A percentile compares a stretch with the other conserved stretches of the same genome.
Conservation (phyloP, 192 early-diverging fungal species). For the Coemansia sp. region DNA sequence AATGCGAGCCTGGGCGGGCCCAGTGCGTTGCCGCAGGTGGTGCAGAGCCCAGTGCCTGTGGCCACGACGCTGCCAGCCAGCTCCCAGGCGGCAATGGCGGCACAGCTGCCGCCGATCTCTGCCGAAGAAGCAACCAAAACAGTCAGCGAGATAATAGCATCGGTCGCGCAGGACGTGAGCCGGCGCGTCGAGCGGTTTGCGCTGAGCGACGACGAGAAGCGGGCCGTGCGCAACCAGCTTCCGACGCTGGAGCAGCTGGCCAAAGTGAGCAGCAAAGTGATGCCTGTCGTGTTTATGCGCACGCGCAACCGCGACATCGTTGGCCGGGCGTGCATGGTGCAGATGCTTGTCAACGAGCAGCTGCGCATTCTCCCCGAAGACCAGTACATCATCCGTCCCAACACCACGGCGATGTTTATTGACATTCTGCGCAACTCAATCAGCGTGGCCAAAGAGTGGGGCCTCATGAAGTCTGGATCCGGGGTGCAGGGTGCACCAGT, state of each 20-base stretch:
- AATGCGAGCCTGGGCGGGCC: neutral
- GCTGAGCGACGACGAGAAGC: conserved; percentile 31
- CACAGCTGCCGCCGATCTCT: conserved; percentile 19
- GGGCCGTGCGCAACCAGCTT: conserved; percentile 18
- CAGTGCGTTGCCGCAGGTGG: neutral
- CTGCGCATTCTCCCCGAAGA: conserved; percentile 35
- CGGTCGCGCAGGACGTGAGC: conserved; percentile 7
- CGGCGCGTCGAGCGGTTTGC: conserved; percentile 6
- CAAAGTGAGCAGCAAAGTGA: conserved; percentile 8
- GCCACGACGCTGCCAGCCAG: neutral
- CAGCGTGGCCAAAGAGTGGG: conserved; percentile 39
- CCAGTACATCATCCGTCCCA: conserved; percentile 34
- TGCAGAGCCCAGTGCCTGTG: conserved; percentile 1
- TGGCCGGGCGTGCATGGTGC: conserved; percentile 15
- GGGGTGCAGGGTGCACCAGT: conserved; percentile 5
- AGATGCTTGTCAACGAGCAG: conserved; percentile 35
- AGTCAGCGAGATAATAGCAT: conserved; percentile 16
- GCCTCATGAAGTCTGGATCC: conserved; percentile 12
- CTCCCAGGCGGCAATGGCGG: conserved; percentile 4
- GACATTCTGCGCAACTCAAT: conserved; percentile 16
- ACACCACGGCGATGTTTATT: neutral
- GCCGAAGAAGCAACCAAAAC: conserved; percentile 26
- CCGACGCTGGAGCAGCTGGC: conserved; percentile 20
- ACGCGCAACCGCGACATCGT: conserved; percentile 17
- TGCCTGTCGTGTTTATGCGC: conserved; percentile 36